A percentile compares a stretch with the other conserved stretches of the same genome.
Evolutionary conservation across 306 rosid genomes (phyloP).

Genomic region (Argentina anserina): DNA sequence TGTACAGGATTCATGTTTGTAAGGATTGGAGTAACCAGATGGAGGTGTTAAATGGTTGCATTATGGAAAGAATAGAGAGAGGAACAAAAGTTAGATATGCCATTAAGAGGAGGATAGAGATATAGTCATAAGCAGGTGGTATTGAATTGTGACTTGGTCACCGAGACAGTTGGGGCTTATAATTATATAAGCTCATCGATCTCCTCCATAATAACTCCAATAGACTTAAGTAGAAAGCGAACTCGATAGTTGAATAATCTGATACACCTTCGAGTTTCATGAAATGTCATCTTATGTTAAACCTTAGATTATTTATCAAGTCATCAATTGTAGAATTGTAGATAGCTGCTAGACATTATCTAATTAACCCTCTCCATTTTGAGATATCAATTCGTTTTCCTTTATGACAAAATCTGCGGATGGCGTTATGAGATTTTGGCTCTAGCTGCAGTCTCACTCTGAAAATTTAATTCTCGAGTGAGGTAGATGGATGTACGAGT

Average conservation of each 20-base stretch:
- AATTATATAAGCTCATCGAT: not conserved
- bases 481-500: not conserved
- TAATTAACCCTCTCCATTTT: not conserved
- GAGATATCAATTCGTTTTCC: not conserved
- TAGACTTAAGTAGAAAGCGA: not conserved
- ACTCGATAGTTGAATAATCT: not conserved
- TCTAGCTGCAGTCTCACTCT: not conserved
- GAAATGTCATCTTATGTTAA: no score
- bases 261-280: not conserved
- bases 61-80: not conserved
- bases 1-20: not conserved
- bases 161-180: slow-evolving; percentile 2
- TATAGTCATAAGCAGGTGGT: slow-evolving; percentile 1
- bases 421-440: slow-evolving; percentile 3
- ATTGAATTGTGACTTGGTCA: not conserved
- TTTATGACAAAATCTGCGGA: not conserved
- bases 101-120: slow-evolving; percentile 1
- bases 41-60: slow-evolving; percentile 10
- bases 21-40: not conserved
- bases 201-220: not conserved
- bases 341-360: not conserved
- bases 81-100: slow-evolving; percentile 20
- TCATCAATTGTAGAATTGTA: no score
- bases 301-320: no score
- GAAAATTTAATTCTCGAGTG: not conserved